Evolutionary conservation across 2,329 filamentous ascomycete genomes (phyloP).

Genomic region (Alternaria triticina): DNA sequence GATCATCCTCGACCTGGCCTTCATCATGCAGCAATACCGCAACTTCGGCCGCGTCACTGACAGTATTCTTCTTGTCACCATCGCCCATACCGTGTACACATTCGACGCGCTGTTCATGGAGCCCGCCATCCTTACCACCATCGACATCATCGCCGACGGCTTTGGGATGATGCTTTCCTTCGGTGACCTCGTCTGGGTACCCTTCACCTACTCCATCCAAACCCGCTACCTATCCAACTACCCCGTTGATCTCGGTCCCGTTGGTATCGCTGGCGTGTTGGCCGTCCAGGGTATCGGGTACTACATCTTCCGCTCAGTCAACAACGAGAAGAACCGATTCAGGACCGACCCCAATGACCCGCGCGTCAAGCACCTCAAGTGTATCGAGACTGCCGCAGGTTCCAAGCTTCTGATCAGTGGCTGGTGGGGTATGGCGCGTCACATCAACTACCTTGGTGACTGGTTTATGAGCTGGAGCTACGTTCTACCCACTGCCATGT

Average conservation of each 20-base stretch:
- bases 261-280: slow-evolving; percentile 69
- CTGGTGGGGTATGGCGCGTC: slow-evolving; percentile 91
- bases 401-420: slow-evolving; percentile 82
- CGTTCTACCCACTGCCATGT: slow-evolving; percentile 82
- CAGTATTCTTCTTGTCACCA: slow-evolving; percentile 79
- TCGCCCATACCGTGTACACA: slow-evolving; percentile 81
- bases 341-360: slow-evolving; percentile 85
- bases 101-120: slow-evolving; percentile 89
- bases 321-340: slow-evolving; percentile 95
- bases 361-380: slow-evolving; percentile 77
- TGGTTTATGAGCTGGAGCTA: slow-evolving; percentile 95
- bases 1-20: slow-evolving; percentile 84
- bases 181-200: slow-evolving; percentile 91
- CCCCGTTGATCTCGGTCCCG: slow-evolving; percentile 76
- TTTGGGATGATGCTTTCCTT: slow-evolving; percentile 96
- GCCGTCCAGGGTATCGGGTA: slow-evolving; percentile 76
- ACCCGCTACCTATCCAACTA: slow-evolving; percentile 83
- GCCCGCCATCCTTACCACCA: slow-evolving; percentile 86
- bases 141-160: slow-evolving; percentile 91
- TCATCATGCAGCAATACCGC: slow-evolving; percentile 86
- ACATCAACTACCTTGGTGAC: slow-evolving; percentile 96
- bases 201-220: slow-evolving; percentile 86
- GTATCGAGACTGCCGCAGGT: slow-evolving; percentile 82
- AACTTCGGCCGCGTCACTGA: slow-evolving; percentile 83
- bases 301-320: slow-evolving; percentile 90